These are phyloP conservation scores for Saturnispora sanitii DNA, from an alignment of 805 yeast genomes.

Conservation along the genomic window DNA sequence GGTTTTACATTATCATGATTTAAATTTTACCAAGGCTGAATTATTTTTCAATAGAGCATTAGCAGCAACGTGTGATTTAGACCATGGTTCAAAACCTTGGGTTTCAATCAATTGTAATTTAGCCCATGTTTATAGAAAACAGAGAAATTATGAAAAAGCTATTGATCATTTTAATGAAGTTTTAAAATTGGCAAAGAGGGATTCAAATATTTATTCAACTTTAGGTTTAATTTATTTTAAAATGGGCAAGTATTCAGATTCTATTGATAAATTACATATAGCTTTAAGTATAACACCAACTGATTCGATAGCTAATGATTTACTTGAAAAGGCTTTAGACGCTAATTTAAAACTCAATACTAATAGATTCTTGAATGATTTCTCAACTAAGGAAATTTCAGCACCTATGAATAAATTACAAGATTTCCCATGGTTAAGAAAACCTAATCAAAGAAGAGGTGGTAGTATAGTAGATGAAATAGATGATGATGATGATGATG, in stretches of 20 bases:
- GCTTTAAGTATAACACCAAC: conserved; percentile 71
- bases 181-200: conserved; percentile 54
- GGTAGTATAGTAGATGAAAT: neutral
- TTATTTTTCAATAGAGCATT: conserved; percentile 60
- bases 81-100: conserved; percentile 77
- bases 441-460: neutral
- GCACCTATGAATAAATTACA: conserved; percentile 4
- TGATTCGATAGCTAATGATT: conserved; percentile 77
- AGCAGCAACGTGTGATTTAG: conserved; percentile 53
- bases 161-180: conserved; percentile 71
- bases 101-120: conserved; percentile 75
- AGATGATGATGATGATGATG: conserved; percentile 34
- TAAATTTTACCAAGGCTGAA: conserved; percentile 61
- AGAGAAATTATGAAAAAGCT: conserved; percentile 54
- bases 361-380: conserved; percentile 10
- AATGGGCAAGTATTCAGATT: conserved; percentile 49
- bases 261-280: conserved; percentile 69
- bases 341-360: conserved; percentile 33
- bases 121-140: conserved; percentile 77
- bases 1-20: conserved; percentile 75
- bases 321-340: conserved; percentile 70
- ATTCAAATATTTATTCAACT: conserved; percentile 66
- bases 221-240: conserved; percentile 77
- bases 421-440: conserved; percentile 5
- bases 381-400: neutral